Evolutionary conservation across 2,329 filamentous ascomycete species (phyloP).

Genomic region (Alternaria gansuensis): DNA sequence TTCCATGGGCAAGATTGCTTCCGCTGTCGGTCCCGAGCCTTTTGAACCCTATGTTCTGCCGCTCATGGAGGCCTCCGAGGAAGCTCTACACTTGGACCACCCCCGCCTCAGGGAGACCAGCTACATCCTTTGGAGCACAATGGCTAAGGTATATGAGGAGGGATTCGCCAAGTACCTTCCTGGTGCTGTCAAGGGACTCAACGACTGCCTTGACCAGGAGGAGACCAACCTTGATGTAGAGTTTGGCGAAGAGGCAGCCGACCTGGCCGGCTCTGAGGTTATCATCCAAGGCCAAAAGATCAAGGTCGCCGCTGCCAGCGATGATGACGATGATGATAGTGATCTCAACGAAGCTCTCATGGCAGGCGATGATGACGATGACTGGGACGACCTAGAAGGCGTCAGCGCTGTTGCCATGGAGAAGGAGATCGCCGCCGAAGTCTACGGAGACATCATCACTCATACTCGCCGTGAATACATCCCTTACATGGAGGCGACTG

Average conservation of each 20-base stretch:
- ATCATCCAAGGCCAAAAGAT: conserved; percentile 84
- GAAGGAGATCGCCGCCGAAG: conserved; percentile 97
- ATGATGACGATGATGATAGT: conserved; percentile 71
- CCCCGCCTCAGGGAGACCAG: conserved; percentile 92
- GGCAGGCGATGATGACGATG: conserved; percentile 79
- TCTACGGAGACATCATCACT: conserved; percentile 89
- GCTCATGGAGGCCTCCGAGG: conserved; percentile 90
- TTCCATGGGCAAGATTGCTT: conserved; percentile 90
- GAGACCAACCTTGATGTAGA: conserved; percentile 82
- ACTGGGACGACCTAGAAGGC: conserved; percentile 83
- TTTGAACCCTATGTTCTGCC: conserved; percentile 93
- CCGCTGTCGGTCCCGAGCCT: conserved; percentile 81
- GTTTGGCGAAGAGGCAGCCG: conserved; percentile 76
- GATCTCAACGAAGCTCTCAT: conserved; percentile 64
- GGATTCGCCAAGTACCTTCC: conserved; percentile 80
- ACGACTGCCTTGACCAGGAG: conserved; percentile 87
- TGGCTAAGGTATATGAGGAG: conserved; percentile 92
- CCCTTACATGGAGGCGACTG: conserved; percentile 86
- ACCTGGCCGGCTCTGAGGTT: conserved; percentile 78
- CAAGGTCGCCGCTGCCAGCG: conserved; percentile 72
- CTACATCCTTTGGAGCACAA: conserved; percentile 94
- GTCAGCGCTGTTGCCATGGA: conserved; percentile 91
- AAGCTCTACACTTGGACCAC: conserved; percentile 87
- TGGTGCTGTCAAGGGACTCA: conserved; percentile 80
- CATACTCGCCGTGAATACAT: conserved; percentile 82